A percentile compares a stretch with the other conserved stretches of the same genome.
Conservation (phyloP, 371 early-diverging fungal species). For the Saksenaea oblongispora region DNA sequence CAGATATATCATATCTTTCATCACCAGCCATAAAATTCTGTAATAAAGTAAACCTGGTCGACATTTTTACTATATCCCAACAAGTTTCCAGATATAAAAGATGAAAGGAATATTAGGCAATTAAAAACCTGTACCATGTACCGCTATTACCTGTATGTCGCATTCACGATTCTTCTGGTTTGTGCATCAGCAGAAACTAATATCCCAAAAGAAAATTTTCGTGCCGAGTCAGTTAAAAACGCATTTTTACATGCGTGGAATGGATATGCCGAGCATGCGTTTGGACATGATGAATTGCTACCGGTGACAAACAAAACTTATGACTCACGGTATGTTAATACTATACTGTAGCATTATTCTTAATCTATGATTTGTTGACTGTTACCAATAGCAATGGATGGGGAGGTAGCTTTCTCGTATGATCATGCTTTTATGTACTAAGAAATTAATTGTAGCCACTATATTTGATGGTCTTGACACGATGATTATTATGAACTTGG, state of each 20-base stretch:
- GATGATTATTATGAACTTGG: slow-evolving; percentile 76
- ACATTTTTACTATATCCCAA: slow-evolving; percentile 4
- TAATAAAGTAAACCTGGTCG: neutral
- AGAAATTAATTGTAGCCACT: slow-evolving; percentile 43
- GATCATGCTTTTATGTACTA: neutral
- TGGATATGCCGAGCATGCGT: slow-evolving; percentile 68
- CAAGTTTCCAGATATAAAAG: neutral
- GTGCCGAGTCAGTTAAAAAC: slow-evolving; percentile 37
- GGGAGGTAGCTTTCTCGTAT: slow-evolving; percentile 36
- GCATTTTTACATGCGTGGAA: slow-evolving; percentile 76
- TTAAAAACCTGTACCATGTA: neutral
- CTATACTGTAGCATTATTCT: slow-evolving; percentile 34
- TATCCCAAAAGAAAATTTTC: neutral
- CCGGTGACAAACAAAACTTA: slow-evolving; percentile 42
- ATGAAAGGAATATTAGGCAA: neutral
- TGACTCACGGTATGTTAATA: slow-evolving; percentile 77
- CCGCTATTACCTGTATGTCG: neutral
- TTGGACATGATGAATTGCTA: slow-evolving; percentile 61
- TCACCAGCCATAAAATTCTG: neutral
- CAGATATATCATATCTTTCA: neutral
- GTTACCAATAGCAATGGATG: slow-evolving; percentile 39
- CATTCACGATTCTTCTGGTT: neutral
- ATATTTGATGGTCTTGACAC: slow-evolving; percentile 89
- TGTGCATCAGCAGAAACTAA: neutral
- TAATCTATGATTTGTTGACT: neutral